A percentile compares a stretch with the other conserved stretches of the same genome.
Conservation (phyloP, 1,139 yeast species). For the Sugiyamaella novakii region DNA sequence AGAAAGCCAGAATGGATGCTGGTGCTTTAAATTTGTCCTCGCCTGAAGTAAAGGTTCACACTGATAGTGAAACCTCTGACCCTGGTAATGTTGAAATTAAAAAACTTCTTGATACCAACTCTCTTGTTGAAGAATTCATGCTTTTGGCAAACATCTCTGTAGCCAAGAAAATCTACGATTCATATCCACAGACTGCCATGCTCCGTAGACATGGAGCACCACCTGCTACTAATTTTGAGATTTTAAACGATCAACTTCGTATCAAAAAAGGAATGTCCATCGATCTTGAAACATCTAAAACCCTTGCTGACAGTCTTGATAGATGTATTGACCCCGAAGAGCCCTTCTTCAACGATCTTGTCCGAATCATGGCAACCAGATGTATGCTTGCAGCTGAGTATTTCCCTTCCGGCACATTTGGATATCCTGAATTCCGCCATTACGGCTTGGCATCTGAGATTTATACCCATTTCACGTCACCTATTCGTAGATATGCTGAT, state of each 20-base stretch:
- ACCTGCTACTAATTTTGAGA: conserved; percentile 89
- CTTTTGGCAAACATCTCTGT: conserved; percentile 95
- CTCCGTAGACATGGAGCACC: conserved; percentile 92
- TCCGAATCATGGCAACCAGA: conserved; percentile 96
- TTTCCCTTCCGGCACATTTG: conserved; percentile 89
- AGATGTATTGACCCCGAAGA: conserved; percentile 79
- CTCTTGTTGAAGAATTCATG: conserved; percentile 98
- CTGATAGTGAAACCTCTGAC: conserved; percentile 96
- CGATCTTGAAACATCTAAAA: conserved; percentile 82
- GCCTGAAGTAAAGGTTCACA: conserved; percentile 96
- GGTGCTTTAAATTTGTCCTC: conserved; percentile 97
- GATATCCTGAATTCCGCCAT: conserved; percentile 93
- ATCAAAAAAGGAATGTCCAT: conserved; percentile 74
- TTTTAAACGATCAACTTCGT: conserved; percentile 82
- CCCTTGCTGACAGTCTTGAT: conserved; percentile 92
- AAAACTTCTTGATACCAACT: conserved; percentile 83
- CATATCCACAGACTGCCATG: conserved; percentile 98
- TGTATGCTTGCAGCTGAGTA: conserved; percentile 99
- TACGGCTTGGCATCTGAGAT: conserved; percentile 97
- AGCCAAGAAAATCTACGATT: conserved; percentile 86
- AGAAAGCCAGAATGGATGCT: conserved; percentile 83
- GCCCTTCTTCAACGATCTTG: conserved; percentile 87
- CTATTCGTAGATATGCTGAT: conserved; percentile 97
- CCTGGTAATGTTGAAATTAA: conserved; percentile 96
- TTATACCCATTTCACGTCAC: conserved; percentile 97